Percentiles rank a stretch among this genome's conserved stretches.
phyloP scores from a whole-genome alignment of 495 filamentous ascomycete species.

The Neurospora pannonica region DNA sequence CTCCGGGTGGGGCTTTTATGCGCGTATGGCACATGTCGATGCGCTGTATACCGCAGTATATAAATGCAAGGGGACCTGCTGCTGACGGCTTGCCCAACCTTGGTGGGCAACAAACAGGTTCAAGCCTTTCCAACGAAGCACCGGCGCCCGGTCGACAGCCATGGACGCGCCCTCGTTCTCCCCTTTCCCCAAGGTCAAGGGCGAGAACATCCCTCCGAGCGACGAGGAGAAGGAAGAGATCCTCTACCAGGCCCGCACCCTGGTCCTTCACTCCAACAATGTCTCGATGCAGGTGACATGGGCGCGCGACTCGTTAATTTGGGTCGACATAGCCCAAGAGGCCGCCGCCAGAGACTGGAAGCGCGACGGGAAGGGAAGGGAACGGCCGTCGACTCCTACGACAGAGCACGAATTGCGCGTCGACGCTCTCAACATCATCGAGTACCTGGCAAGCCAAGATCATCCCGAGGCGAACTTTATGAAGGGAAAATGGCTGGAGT shows the following conservation, averaged over 20 bases:
- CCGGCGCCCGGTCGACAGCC: constrained; percentile 12
- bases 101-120: constrained; percentile 24
- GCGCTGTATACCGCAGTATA: not conserved
- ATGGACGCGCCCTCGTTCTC: constrained; percentile 72
- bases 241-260: constrained; percentile 68
- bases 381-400: constrained; percentile 68
- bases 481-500: constrained; percentile 93
- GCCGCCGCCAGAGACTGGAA: constrained; percentile 51
- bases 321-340: constrained; percentile 73
- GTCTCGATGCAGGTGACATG: constrained; percentile 93
- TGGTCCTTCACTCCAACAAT: constrained; percentile 88
- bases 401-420: constrained; percentile 77
- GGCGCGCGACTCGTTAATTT: constrained; percentile 86
- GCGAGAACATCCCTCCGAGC: constrained; percentile 84
- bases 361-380: constrained; percentile 49
- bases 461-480: constrained; percentile 95
- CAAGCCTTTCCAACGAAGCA: constrained; percentile 34
- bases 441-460: constrained; percentile 79
- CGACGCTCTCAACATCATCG: constrained; percentile 86
- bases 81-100: constrained; percentile 12
- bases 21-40: not conserved
- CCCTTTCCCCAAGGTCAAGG: constrained; percentile 78
- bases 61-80: constrained; percentile 9
- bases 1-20: not conserved
- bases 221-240: constrained; percentile 89